Percentiles rank a stretch among this genome's conserved stretches.
These are phyloP conservation scores for Pochonia chlamydosporia DNA, from an alignment of 2,329 filamentous ascomycete species.

Conservation along the genomic window DNA sequence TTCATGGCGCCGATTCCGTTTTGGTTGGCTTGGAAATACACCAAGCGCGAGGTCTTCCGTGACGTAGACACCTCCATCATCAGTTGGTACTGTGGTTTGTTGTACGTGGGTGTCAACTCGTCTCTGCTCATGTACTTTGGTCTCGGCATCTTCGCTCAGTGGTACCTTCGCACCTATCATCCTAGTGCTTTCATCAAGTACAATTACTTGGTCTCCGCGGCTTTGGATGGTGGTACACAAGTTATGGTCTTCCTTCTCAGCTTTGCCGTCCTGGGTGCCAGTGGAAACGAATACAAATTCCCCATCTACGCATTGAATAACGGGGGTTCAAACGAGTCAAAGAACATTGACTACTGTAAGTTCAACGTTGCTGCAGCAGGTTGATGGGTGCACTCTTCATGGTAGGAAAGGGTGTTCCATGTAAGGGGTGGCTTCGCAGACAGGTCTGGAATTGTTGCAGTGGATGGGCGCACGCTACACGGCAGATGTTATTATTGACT, in stretches of 20 bases:
- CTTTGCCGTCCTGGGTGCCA: conserved; percentile 14
- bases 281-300: conserved; percentile 3
- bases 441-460: no score
- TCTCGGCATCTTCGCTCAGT: conserved; percentile 26
- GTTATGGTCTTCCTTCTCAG: conserved; percentile 16
- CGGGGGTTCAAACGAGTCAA: not conserved
- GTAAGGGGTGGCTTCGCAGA: no score
- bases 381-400: not conserved
- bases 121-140: conserved; percentile 20
- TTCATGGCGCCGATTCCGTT: conserved; percentile 36
- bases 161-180: conserved; percentile 18
- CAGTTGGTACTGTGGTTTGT: conserved; percentile 33
- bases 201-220: conserved; percentile 17
- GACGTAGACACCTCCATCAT: conserved; percentile 36
- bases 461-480: no score
- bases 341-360: conserved; percentile 10
- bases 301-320: conserved; percentile 8
- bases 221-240: conserved; percentile 14
- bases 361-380: not conserved
- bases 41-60: conserved; percentile 17
- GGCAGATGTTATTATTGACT: no score
- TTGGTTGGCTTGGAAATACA: conserved; percentile 20
- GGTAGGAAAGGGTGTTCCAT: no score
- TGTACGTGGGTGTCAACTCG: conserved; percentile 33
- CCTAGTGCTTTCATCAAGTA: conserved; percentile 21